Conservation (phyloP, 495 filamentous ascomycete species). For the Penicillium maclennaniae region DNA sequence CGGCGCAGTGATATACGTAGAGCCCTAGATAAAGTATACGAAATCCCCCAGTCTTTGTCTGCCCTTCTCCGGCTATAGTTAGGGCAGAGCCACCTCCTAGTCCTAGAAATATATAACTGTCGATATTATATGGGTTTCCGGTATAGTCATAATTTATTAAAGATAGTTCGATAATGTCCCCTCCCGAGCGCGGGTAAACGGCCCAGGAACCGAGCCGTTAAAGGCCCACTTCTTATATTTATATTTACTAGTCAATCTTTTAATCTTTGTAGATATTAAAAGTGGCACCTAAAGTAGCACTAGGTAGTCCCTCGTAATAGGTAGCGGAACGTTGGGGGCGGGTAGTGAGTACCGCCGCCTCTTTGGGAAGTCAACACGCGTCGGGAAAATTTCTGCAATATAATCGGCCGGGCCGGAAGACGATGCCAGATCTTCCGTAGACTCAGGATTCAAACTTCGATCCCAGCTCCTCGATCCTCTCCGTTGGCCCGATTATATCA, state of each 20-base stretch:
- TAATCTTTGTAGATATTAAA: slow-evolving; percentile 5
- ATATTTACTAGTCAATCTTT: slow-evolving; percentile 14
- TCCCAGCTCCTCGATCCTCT: too few species aligned
- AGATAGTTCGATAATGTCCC: slow-evolving; percentile 15
- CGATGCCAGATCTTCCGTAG: too few species aligned
- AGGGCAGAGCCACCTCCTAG: slow-evolving; percentile 16
- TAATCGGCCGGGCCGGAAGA: too few species aligned
- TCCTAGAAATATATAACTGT: slow-evolving; percentile 16
- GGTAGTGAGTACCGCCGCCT: slow-evolving; percentile 11
- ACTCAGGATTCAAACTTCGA: too few species aligned
- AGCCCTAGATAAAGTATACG: slow-evolving; percentile 12
- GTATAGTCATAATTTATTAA: slow-evolving; percentile 16
- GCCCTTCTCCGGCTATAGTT: slow-evolving; percentile 15
- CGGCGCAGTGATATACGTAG: slow-evolving; percentile 18
- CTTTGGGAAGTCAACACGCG: slow-evolving; percentile 12
- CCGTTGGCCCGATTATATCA: too few species aligned
- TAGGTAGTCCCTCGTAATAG: slow-evolving; percentile 11
- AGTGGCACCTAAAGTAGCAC: slow-evolving; percentile 16
- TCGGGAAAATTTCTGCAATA: too few species aligned
- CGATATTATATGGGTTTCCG: slow-evolving; percentile 21
- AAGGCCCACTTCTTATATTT: slow-evolving; percentile 26
- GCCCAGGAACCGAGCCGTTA: slow-evolving; percentile 19
- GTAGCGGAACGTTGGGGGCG: slow-evolving; percentile 19
- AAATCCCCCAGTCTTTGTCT: slow-evolving; percentile 20
- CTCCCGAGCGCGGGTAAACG: slow-evolving; percentile 19